Evolutionary conservation across 2,329 filamentous ascomycete genomes (phyloP).

Genomic region (Fusarium nurragi): DNA sequence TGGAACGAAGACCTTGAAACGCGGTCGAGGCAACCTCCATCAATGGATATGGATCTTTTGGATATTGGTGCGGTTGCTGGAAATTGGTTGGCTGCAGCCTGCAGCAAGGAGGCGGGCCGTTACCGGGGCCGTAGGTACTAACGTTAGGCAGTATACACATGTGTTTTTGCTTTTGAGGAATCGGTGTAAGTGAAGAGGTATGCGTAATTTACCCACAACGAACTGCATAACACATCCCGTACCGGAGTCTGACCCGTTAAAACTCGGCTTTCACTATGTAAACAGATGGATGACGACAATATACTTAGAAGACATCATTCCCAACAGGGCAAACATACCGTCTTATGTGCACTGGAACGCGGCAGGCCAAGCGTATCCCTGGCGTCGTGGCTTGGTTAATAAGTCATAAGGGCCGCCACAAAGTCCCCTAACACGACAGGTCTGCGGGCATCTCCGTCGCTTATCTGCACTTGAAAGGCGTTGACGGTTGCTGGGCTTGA

Average conservation of each 20-base stretch:
- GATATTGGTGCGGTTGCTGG: conserved; percentile 20
- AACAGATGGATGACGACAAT: neutral
- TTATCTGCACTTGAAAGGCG: conserved; percentile 40
- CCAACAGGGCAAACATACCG: conserved; percentile 20
- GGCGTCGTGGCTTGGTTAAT: conserved; percentile 5
- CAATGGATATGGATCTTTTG: neutral
- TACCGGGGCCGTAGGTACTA: neutral
- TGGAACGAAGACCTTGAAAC: conserved; percentile 38
- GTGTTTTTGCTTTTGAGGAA: conserved; percentile 30
- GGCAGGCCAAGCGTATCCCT: conserved; percentile 9
- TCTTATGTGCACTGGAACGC: conserved; percentile 7
- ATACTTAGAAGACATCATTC: neutral
- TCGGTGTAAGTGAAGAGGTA: conserved; percentile 2
- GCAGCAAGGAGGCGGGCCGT: conserved; percentile 30
- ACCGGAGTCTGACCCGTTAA: neutral
- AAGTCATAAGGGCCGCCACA: conserved; percentile 26
- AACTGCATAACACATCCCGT: too few species aligned
- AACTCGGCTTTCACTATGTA: neutral
- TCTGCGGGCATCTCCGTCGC: conserved; percentile 42
- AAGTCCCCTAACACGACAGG: conserved; percentile 26
- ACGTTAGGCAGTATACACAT: too few species aligned
- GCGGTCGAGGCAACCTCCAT: conserved; percentile 18
- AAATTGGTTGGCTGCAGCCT: conserved; percentile 37
- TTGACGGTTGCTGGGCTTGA: conserved; percentile 6
- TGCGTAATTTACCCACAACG: neutral